Evolutionary conservation across 2,329 filamentous ascomycete genomes (phyloP).

Genomic region (Rutstroemia sp.): DNA sequence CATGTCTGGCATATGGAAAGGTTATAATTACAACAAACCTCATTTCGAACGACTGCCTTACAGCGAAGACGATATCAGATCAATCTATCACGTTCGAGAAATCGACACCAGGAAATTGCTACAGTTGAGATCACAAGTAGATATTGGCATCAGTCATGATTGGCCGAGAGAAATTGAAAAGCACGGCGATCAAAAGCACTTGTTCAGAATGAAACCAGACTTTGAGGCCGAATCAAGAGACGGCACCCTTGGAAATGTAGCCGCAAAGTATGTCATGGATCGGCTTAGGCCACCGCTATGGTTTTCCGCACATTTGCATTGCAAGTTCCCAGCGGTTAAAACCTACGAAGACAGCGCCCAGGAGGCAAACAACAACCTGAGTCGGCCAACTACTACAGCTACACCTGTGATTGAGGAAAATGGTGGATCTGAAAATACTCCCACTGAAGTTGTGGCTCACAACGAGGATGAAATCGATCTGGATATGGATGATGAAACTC

Average conservation of each 20-base stretch:
- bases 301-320: conserved; percentile 92
- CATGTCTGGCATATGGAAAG: conserved; percentile 93
- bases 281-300: conserved; percentile 75
- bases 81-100: conserved; percentile 85
- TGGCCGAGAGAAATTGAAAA: conserved; percentile 84
- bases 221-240: conserved; percentile 70
- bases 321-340: conserved; percentile 71
- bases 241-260: conserved; percentile 70
- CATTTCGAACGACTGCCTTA: conserved; percentile 87
- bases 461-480: conserved; percentile 69
- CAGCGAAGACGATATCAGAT: conserved; percentile 64
- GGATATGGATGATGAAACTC: conserved; percentile 47
- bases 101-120: conserved; percentile 86
- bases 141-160: conserved; percentile 89
- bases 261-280: conserved; percentile 74
- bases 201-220: conserved; percentile 68
- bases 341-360: conserved; percentile 36
- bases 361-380: conserved; percentile 6
- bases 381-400: not conserved
- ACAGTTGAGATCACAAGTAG: conserved; percentile 77
- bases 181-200: conserved; percentile 57
- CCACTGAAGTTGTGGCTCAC: conserved; percentile 17
- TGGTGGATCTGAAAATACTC: not conserved
- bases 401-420: not conserved
- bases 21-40: conserved; percentile 73